phyloP scores from a whole-genome alignment of 805 yeast species.

The Henningerozyma blattae region DNA sequence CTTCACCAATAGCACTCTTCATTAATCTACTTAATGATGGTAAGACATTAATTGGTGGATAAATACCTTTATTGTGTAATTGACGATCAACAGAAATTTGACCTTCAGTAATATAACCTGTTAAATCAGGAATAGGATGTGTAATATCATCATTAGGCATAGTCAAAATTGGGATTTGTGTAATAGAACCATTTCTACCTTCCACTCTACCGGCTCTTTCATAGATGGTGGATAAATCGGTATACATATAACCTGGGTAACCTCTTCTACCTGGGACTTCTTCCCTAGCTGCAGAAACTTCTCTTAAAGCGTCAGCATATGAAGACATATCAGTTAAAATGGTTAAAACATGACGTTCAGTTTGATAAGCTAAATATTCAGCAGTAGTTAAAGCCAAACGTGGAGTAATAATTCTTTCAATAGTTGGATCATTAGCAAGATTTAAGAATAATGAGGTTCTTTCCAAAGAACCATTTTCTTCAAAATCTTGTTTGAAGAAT shows the following conservation, averaged over 20 bases:
- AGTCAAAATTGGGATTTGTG: conserved; percentile 96
- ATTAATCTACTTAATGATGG: conserved; percentile 96
- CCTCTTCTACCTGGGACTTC: conserved; percentile 99
- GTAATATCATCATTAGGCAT: conserved; percentile 99
- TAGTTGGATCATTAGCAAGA: conserved; percentile 98
- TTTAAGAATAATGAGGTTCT: conserved; percentile 94
- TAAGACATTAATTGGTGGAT: conserved; percentile 97
- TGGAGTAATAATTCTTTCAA: conserved; percentile 98
- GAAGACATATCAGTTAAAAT: conserved; percentile 99
- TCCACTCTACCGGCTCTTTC: conserved; percentile 99
- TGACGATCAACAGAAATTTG: conserved; percentile 97
- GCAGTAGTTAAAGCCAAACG: conserved; percentile 98
- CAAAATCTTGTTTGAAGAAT: conserved; percentile 98
- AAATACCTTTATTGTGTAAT: conserved; percentile 89
- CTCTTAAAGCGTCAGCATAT: conserved; percentile 99
- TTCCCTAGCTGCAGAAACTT: conserved; percentile 99
- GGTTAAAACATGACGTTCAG: conserved; percentile 97
- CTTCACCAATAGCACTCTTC: conserved; percentile 99
- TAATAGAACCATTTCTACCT: conserved; percentile 98
- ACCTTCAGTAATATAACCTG: conserved; percentile 99
- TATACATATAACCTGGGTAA: conserved; percentile 99
- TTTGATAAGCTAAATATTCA: conserved; percentile 96
- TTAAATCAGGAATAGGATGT: conserved; percentile 99
- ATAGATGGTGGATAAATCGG: conserved; percentile 96
- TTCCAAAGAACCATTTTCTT: conserved; percentile 96